Percentiles rank a stretch among this genome's conserved stretches.
Evolutionary conservation across 75 land plant species (phyloP).

Genomic region (Pseudotsuga menziesii): DNA sequence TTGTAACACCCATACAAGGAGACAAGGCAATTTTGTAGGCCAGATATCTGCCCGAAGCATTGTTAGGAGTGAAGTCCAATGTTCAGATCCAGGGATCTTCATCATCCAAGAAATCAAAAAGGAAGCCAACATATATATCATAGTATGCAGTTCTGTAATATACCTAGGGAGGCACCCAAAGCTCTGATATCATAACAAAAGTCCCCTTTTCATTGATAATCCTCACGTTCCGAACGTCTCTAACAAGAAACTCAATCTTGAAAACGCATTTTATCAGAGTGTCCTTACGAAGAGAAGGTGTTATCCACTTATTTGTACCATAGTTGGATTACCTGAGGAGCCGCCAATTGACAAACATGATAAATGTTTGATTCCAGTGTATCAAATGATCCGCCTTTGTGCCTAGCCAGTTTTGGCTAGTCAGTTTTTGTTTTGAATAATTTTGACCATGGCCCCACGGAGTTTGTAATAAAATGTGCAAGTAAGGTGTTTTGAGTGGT

Average conservation of each 20-base stretch:
- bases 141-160: constrained; percentile 83
- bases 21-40: constrained; percentile 50
- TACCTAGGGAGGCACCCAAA: constrained; percentile 58
- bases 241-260: constrained; percentile 58
- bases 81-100: constrained; percentile 97
- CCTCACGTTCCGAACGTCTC: constrained; percentile 53
- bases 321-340: too few species aligned
- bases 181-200: constrained; percentile 46
- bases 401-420: too few species aligned
- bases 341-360: too few species aligned
- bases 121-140: constrained; percentile 53
- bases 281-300: neutral
- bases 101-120: constrained; percentile 66
- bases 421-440: too few species aligned
- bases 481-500: too few species aligned
- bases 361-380: too few species aligned
- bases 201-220: constrained; percentile 25
- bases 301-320: too few species aligned
- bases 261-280: constrained; percentile 58
- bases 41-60: constrained; percentile 68
- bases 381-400: too few species aligned
- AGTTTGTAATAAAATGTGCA: too few species aligned
- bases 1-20: constrained; percentile 40
- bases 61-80: constrained; percentile 65
- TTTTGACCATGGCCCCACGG: too few species aligned